Percentiles rank a stretch among this genome's conserved stretches.
phyloP scores from a whole-genome alignment of 306 rosid species.

The Pachyrhizus erosus region DNA sequence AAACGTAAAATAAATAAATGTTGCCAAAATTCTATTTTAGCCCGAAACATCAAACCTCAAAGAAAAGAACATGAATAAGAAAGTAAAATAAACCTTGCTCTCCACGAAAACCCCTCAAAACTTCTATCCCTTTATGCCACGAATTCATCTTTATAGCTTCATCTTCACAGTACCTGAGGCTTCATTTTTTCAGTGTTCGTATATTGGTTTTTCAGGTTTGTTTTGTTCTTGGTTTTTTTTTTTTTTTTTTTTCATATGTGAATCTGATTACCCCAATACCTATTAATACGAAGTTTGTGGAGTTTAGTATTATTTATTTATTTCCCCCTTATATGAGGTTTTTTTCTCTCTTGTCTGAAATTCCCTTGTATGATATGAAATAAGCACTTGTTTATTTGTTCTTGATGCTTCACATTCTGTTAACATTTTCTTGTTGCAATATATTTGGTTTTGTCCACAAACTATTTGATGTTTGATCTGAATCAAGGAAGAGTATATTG shows the following conservation, averaged over 20 bases:
- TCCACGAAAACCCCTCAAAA: too few relatives aligned
- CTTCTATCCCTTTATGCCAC: too few relatives aligned
- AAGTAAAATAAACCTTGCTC: too few relatives aligned
- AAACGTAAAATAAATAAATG: too few relatives aligned
- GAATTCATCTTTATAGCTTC: too few relatives aligned
- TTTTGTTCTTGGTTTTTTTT: not conserved
- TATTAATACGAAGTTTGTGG: not conserved
- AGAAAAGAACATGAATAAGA: too few relatives aligned
- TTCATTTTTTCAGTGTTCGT: too few relatives aligned
- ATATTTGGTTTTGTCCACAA: not conserved
- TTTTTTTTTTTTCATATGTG: not conserved
- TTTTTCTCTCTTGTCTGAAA: not conserved
- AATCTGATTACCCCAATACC: not conserved
- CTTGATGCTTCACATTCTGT: not conserved
- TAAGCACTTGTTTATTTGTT: not conserved
- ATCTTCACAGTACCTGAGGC: too few relatives aligned
- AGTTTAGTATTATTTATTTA: not conserved
- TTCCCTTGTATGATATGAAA: not conserved
- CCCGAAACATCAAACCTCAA: too few relatives aligned
- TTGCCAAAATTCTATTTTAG: too few relatives aligned
- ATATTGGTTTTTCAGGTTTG: not conserved
- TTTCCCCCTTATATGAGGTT: not conserved
- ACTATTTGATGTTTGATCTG: not conserved
- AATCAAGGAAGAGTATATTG: not conserved
- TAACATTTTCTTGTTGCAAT: not conserved